Conservation (phyloP, 1,284 basidiomycete genomes). For the Athelia sp. region DNA sequence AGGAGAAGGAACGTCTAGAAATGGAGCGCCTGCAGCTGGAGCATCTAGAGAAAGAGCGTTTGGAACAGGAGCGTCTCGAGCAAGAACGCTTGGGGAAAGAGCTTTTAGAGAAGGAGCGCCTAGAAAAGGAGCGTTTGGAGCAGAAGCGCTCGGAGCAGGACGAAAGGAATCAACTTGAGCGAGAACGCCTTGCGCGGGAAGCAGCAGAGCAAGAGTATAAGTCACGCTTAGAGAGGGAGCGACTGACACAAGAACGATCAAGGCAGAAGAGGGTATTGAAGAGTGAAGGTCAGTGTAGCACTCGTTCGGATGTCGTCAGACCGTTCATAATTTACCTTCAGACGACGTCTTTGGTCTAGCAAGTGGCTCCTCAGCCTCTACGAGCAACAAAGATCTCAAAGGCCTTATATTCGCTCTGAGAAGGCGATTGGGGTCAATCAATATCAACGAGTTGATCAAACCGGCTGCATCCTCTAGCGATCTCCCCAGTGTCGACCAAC, state of each 20-base stretch:
- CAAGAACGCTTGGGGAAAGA: constrained; percentile 14
- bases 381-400: constrained; percentile 33
- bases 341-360: constrained; percentile 47
- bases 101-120: constrained; percentile 9
- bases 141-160: constrained; percentile 16
- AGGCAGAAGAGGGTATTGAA: neutral
- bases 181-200: constrained; percentile 11
- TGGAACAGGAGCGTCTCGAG: constrained; percentile 21
- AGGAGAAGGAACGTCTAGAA: constrained; percentile 11
- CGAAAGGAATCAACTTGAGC: constrained; percentile 8
- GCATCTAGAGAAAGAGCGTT: constrained; percentile 11
- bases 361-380: constrained; percentile 21
- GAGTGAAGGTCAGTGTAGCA: constrained; percentile 21
- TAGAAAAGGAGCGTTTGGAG: constrained; percentile 7
- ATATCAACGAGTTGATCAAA: constrained; percentile 43
- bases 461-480: constrained; percentile 29
- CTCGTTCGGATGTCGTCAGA: constrained; percentile 1
- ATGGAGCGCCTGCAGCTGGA: constrained; percentile 6
- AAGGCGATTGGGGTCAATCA: constrained; percentile 56
- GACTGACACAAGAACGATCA: neutral
- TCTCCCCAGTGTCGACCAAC: constrained; percentile 48
- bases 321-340: constrained; percentile 1
- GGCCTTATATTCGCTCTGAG: constrained; percentile 34
- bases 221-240: no score
- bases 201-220: neutral